Evolutionary conservation across 2,329 filamentous ascomycete genomes (phyloP).

Genomic region (Truncatella angustata): DNA sequence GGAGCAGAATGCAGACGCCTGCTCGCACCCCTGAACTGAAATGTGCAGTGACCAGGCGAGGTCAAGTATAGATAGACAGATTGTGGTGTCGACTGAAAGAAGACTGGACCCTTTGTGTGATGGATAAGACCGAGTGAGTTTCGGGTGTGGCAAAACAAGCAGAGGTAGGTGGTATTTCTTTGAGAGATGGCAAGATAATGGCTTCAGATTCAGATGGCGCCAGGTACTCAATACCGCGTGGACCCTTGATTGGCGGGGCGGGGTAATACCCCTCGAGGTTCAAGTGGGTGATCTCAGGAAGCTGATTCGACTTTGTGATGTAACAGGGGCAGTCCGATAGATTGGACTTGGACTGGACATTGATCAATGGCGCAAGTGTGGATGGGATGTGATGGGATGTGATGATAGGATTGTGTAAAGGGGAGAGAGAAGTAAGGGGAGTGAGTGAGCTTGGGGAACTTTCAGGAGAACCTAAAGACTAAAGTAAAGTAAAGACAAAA

Average conservation of each 20-base stretch:
- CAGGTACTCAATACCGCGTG: constrained; percentile 5
- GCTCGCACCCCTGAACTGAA: no score
- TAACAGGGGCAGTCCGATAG: background rate
- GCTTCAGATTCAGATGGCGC: no score
- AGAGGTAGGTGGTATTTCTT: background rate
- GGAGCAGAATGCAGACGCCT: background rate
- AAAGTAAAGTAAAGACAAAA: background rate
- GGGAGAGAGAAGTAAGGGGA: background rate
- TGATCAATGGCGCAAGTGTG: background rate
- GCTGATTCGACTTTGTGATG: background rate
- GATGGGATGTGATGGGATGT: no score
- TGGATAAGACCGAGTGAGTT: background rate
- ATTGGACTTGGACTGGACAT: background rate
- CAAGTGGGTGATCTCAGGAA: background rate
- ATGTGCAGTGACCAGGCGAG: background rate
- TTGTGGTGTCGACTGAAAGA: background rate
- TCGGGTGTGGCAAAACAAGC: constrained; percentile 3
- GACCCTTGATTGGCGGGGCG: constrained; percentile 1
- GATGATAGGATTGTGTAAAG: background rate
- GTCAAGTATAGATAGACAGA: background rate
- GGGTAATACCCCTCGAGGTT: constrained; percentile 4
- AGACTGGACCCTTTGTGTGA: background rate
- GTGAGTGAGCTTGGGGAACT: background rate
- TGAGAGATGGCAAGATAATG: background rate
- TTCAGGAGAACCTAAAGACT: background rate